Evolutionary conservation across 768 basidiomycete species (phyloP), one percentile per base, ranked within the genome.

Genomic region (Sistotremastrum suecicum): DNA sequence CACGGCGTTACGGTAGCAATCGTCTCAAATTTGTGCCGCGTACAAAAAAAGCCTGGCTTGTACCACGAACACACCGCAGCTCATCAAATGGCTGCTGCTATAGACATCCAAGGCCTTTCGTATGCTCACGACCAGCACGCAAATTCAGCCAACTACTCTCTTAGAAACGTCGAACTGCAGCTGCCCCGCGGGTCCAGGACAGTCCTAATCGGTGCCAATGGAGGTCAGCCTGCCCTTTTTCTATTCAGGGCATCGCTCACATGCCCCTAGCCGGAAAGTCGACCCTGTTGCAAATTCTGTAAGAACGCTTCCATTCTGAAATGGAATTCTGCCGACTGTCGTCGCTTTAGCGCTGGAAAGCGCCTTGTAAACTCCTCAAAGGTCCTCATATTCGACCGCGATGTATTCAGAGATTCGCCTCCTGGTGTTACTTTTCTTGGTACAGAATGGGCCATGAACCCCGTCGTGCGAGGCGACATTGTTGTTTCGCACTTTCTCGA

Each of bases 381-480:
- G 44, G 74, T 92, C 38, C 67, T 70, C 41, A 76, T 98, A 57
- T 73, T 86, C 53, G 85, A 71, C 36, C 70, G 70, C 50, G 91
- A 98, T 60, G 91, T 97, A 41, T 97, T 98, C 62, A 78, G 84
- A 51, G 75, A 87, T 53, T 80, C 84, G 4, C 87, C 91, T 1
- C 65, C 71, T 11, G 86, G 84, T 5, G 74, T 94, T 34, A 81
- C 86, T 12, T 88, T 85, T 59, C 72, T 95, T 7, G 92, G 92
- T 20, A 98, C 92, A 2, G 92, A 98, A 65, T 97, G 94, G 90
- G 91, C 91, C 0, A 86, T 86, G 79, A 98, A 99, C 63, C 90
- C 92, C 1, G 94, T 97, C 47, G 92, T 98, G 8, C 75, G 92
- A 33, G 70, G 84, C 6, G 95, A 98, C 61, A 92, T 98, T 50